phyloP scores from a whole-genome alignment of 345 rosid species.

The Syzygium aromaticum region DNA sequence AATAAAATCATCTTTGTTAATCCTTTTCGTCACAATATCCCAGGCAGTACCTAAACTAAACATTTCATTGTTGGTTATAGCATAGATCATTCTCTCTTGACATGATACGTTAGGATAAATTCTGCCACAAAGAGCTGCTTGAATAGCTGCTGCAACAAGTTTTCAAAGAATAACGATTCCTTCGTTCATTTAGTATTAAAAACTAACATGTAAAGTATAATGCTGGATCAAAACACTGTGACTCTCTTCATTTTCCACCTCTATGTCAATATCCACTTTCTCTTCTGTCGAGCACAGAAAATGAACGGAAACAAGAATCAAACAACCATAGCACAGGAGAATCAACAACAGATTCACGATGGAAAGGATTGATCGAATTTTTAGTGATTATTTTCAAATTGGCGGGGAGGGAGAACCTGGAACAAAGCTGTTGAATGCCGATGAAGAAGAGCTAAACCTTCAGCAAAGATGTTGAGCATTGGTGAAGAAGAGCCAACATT shows the following conservation, averaged over 20 bases:
- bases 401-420: not conserved
- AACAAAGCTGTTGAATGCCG: not conserved
- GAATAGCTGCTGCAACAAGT: not conserved
- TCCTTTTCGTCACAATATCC: not conserved
- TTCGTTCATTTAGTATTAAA: not conserved
- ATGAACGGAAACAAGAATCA: not conserved
- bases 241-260: not conserved
- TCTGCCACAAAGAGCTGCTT: not conserved
- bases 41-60: not conserved
- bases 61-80: not conserved
- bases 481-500: not conserved
- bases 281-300: not conserved
- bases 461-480: not conserved
- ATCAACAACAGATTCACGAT: not conserved
- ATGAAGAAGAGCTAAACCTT: not conserved
- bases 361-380: not conserved
- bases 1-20: not conserved
- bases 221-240: not conserved
- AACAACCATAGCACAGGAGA: not conserved
- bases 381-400: not conserved
- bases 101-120: not conserved
- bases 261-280: not conserved
- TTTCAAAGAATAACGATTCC: not conserved
- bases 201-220: not conserved
- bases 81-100: not conserved